Evolutionary conservation across 306 rosid species (phyloP), one percentile per base, ranked within the genome.

Genomic region (Glycyrrhiza uralensis): DNA sequence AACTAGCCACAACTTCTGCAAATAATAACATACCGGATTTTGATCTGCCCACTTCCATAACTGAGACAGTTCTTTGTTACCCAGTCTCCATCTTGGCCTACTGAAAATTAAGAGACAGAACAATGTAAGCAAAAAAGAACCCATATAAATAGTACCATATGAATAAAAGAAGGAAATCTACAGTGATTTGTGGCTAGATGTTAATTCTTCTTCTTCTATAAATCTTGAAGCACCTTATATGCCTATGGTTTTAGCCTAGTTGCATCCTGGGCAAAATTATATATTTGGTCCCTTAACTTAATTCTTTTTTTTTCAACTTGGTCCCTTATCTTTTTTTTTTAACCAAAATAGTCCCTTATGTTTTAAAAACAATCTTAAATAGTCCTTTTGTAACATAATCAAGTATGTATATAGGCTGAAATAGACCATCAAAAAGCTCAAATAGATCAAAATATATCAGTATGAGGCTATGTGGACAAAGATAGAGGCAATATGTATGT

Each of bases 41-140:
- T 93, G 98, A 83, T 93, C 98, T 24, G 98, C 90, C 97, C 97
- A 93, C 80, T 91, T 93, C 98, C 98, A 93, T 74, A 93, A 77
- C 73, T 90, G 98, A 76, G 98, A 89, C 72, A 93, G 87, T 77
- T 93, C 98, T 87, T 86, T 93, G 83, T 93, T 93, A 56, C 98
- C 97, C 82, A 93, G 49, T 82, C 98, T 89, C 97, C 97, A 93
- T 78, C 90, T 89, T 38, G 92, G 97, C 85, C 79, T 87, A 47
- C 98, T 88, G 93, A 62, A 78, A 77, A 72, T 20, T 54, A 24
- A 69, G 28, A 77, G 52, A 56, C 35, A 51, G 3, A 17, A 74
- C 33, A 65, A 23, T 24, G 14, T 80, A 20, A 72, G 57, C 17
- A 61, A 68, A 80, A 68, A 66, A 55, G 7, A 46, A 42, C 36